phyloP scores from a whole-genome alignment of 73 alveolate genomes.

The Paramecium biaurelia region DNA sequence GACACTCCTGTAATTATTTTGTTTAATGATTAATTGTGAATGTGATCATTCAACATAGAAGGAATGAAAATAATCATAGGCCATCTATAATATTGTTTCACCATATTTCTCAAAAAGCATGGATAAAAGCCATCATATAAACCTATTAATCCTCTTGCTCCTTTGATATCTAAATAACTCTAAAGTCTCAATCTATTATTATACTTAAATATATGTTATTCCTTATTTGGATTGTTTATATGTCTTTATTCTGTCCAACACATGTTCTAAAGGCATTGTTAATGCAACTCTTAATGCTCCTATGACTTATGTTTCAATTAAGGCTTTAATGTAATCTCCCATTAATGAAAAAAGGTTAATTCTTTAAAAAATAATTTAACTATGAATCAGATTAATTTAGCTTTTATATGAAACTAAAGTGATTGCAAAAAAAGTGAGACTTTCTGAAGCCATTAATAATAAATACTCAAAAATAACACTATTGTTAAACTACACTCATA shows the following conservation, averaged over 20 bases:
- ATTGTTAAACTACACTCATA: not conserved
- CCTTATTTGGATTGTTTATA: not conserved
- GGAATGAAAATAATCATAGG: slow-evolving; percentile 51
- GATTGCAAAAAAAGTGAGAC: not conserved
- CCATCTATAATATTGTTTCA: slow-evolving; percentile 28
- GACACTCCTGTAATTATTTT: slow-evolving; percentile 20
- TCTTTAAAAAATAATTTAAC: not conserved
- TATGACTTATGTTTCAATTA: slow-evolving; percentile 31
- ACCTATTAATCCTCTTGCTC: slow-evolving; percentile 17
- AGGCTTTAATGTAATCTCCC: slow-evolving; percentile 25
- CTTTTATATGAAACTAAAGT: not conserved
- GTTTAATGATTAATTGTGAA: not conserved
- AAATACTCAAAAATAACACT: too few species aligned
- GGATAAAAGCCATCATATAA: slow-evolving; percentile 38
- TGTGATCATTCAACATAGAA: not conserved
- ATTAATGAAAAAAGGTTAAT: not conserved
- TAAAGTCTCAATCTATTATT: not conserved
- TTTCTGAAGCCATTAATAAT: not conserved
- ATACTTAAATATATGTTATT: not conserved
- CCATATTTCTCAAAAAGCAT: slow-evolving; percentile 6
- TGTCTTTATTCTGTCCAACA: slow-evolving; percentile 17
- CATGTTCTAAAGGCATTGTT: slow-evolving; percentile 37
- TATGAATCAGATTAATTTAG: not conserved
- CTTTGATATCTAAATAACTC: slow-evolving; percentile 6
- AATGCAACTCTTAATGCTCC: slow-evolving; percentile 28